These are phyloP conservation scores for Lyophyllum atratum DNA, from an alignment of 768 basidiomycete species.

Conservation along the genomic window DNA sequence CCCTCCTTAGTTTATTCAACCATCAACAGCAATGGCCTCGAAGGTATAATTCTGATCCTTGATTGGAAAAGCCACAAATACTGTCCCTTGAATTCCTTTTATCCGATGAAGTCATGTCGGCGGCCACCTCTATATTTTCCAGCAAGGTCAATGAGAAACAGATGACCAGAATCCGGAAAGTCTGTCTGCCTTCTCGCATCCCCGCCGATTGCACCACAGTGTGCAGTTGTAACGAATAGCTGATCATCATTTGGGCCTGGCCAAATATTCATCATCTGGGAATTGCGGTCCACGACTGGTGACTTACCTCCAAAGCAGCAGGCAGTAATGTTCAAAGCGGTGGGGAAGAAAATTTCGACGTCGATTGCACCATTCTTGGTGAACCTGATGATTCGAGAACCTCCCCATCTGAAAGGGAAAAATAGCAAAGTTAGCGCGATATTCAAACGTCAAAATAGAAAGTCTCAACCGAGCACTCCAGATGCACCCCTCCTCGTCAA, in stretches of 20 bases:
- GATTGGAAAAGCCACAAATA: background rate
- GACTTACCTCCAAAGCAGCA: slow-evolving; percentile 68
- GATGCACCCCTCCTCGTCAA: slow-evolving; percentile 62
- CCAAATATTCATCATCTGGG: background rate
- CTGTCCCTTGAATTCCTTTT: slow-evolving; percentile 3
- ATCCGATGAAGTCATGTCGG: slow-evolving; percentile 35
- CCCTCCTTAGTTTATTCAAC: no score
- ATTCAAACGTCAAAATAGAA: background rate
- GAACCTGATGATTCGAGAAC: slow-evolving; percentile 59
- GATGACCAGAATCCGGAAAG: slow-evolving; percentile 58
- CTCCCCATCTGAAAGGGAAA: slow-evolving; percentile 54
- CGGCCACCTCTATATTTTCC: slow-evolving; percentile 42
- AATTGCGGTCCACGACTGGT: background rate
- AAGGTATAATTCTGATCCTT: background rate
- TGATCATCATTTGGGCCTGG: slow-evolving; percentile 62
- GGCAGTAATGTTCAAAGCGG: slow-evolving; percentile 63
- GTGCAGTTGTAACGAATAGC: slow-evolving; percentile 63
- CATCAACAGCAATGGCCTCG: no score
- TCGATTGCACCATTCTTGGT: slow-evolving; percentile 54
- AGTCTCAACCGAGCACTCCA: slow-evolving; percentile 59
- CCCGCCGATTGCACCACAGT: slow-evolving; percentile 61
- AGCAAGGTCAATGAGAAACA: slow-evolving; percentile 52
- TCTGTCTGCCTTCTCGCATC: slow-evolving; percentile 46
- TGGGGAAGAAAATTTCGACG: slow-evolving; percentile 58
- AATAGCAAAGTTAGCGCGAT: slow-evolving; percentile 10